Evolutionary conservation across 2,329 filamentous ascomycete genomes (phyloP), one percentile per base, ranked within the genome.

Genomic region (Pezizomycotina sp.): DNA sequence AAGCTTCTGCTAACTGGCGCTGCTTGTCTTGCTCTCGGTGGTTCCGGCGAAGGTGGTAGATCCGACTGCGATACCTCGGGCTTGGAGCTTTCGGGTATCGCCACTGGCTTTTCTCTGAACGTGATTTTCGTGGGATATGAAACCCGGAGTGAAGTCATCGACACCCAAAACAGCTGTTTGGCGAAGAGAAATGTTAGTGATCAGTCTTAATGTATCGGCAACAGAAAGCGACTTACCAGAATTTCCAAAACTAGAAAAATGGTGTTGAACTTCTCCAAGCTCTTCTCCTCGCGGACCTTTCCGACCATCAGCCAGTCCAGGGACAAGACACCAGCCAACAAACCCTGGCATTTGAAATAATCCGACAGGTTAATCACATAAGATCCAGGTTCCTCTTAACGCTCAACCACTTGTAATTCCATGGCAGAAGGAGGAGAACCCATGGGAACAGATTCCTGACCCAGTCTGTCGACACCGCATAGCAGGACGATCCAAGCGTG

Each of bases 371-470:
- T 36, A 22, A 38, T 36, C 12, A 43, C 36, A 12, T 43, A 43
- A 4, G 40, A 43, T 6, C 40, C 40, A 6, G 40, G 40, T 35
- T 24, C 6, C 35, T 31, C 14, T 30, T 35, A 18, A 43, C 35
- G 14, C 39, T 25, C 10, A 43, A 15, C 35, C 36, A 43, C 26
- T 43, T 43, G 21, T 43, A 43, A 21, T 43, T 33, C 25, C 36
- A 43, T 21, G 36, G 33, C 1, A 33, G 39, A 13, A 43, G 40
- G 2, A 38, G 9, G 12, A 43, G 19, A 14, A 33, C 40, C 35
- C 36, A 43, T 8, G 40, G 40, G 16, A 43, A 43, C 5, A 43
- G 26, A 13, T 22, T 15, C 16, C 26, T 25, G 12, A 43, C 40
- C 35, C 35, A 43, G 22, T 29, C 25, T 5, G 40, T 36, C 5